These are phyloP conservation scores for Phialocephala sp. DNA, from an alignment of 2,329 filamentous ascomycete genomes.

Conservation along the genomic window DNA sequence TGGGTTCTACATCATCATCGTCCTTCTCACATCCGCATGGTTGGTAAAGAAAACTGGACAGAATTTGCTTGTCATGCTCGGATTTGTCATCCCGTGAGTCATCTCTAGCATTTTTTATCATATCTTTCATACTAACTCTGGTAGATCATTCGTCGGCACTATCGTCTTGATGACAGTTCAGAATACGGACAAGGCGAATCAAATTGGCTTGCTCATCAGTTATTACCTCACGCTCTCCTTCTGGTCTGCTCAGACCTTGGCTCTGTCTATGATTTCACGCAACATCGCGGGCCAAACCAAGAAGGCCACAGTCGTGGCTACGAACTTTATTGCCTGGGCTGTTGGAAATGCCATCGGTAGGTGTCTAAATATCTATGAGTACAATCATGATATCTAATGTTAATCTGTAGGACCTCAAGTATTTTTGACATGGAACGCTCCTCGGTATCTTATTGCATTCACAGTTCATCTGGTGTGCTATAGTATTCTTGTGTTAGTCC, in stretches of 20 bases:
- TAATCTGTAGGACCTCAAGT: constrained; percentile 50
- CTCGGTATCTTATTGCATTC: constrained; percentile 59
- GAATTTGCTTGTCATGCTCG: constrained; percentile 16
- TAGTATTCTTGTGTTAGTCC: constrained; percentile 21
- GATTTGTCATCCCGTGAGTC: constrained; percentile 12
- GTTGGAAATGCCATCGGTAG: constrained; percentile 59
- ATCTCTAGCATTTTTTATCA: neutral
- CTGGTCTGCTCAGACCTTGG: constrained; percentile 11
- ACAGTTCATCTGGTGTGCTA: constrained; percentile 57
- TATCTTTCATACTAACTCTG: constrained; percentile 62
- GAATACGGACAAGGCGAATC: neutral
- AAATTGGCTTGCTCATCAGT: constrained; percentile 11
- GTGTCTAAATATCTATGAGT: neutral
- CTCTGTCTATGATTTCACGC: constrained; percentile 10
- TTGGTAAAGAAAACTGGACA: constrained; percentile 17
- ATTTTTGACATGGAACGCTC: constrained; percentile 57
- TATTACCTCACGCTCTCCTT: constrained; percentile 15
- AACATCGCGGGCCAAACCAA: constrained; percentile 10
- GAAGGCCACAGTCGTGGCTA: constrained; percentile 17
- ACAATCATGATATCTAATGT: neutral
- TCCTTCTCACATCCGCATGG: constrained; percentile 19
- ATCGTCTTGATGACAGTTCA: constrained; percentile 16
- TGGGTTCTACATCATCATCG: constrained; percentile 36
- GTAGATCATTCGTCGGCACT: constrained; percentile 14
- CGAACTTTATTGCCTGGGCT: constrained; percentile 38